These are phyloP conservation scores for Plasmodium reichenowi DNA, from an alignment of 169 alveolate species.

Conservation along the genomic window DNA sequence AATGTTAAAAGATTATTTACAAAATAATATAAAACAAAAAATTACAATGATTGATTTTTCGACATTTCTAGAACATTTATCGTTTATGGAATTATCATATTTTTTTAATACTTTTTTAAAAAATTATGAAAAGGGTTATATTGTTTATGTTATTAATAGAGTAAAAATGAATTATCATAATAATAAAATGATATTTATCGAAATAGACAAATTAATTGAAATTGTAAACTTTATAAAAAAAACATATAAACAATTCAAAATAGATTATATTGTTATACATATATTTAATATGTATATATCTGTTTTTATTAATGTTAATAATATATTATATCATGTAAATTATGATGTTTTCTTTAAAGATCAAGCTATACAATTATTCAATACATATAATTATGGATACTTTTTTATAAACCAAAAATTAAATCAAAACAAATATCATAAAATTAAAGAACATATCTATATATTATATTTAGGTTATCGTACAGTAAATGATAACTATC, in stretches of 20 bases:
- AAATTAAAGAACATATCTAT: slow-evolving; percentile 11
- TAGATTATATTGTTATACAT: slow-evolving; percentile 46
- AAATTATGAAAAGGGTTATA: slow-evolving; percentile 21
- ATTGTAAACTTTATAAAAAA: slow-evolving; percentile 25
- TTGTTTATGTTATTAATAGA: slow-evolving; percentile 58
- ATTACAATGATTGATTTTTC: slow-evolving; percentile 64
- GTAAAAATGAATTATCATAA: slow-evolving; percentile 20
- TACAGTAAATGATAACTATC: slow-evolving; percentile 17
- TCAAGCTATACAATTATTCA: slow-evolving; percentile 5
- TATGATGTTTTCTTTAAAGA: slow-evolving; percentile 22
- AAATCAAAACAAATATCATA: background rate
- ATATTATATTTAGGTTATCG: slow-evolving; percentile 44
- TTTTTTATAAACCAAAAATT: slow-evolving; percentile 63
- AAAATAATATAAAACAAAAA: slow-evolving; percentile 14
- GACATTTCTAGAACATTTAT: slow-evolving; percentile 4
- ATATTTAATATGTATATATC: slow-evolving; percentile 59
- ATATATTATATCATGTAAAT: slow-evolving; percentile 42
- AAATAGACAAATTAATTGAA: slow-evolving; percentile 14
- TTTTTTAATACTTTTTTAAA: slow-evolving; percentile 58
- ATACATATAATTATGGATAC: slow-evolving; percentile 61
- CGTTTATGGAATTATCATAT: slow-evolving; percentile 41
- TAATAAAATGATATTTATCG: slow-evolving; percentile 58
- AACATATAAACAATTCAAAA: slow-evolving; percentile 31
- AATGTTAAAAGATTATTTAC: slow-evolving; percentile 48
- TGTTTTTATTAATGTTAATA: slow-evolving; percentile 39